Base-by-base conservation (phyloP, 768 basidiomycete genomes). In the Galerina sulciceps region DNA sequence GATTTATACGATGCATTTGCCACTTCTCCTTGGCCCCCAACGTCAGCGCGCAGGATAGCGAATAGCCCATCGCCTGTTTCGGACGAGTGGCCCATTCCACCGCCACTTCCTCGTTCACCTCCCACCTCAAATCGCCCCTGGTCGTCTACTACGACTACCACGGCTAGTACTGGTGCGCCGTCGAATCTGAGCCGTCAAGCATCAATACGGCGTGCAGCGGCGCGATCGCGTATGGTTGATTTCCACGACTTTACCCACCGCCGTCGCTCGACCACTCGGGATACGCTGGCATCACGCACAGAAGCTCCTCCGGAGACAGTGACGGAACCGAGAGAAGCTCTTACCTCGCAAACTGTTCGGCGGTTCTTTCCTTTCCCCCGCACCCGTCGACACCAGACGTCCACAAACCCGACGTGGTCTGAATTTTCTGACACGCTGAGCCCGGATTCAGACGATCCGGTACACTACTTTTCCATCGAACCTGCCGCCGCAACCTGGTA, bases 211-310 rank as follows among this genome's bases (percentile, higher is more conserved):
- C 87, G 88, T 20, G 78, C 84, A 1, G 65, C 75, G 26, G 26
- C 26, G 34, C 76, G 81, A 4, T 79, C 81, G 26, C 76, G 89
- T 35, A 77, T 83, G 13, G 78, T 84, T 13, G 89, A 91, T 61
- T 91, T 92, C 69, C 86, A 81, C 66, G 90, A 91, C 23, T 91
- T 88, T 61, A 87, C 89, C 0, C 71, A 82, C 20, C 85, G 85
- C 11, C 84, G 90, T 31, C 83, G 90, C 51, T 83, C 82, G 15
- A 74, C 76, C 4, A 82, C 70, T 22, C 73, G 82, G 45, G 79
- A 81, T 13, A 53, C 71, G 2, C 45, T 68, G 10, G 61, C 62
- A 40, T 47, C 68, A 11, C 70, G 72, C 40, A 60, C 68, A 35
- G 76, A 75, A 22, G 36, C 13, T 42, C 59, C 65, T 15, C 55